Evolutionary conservation across 192 early-diverging fungal species (phyloP).

Genomic region (Funneliformis mosseae): DNA sequence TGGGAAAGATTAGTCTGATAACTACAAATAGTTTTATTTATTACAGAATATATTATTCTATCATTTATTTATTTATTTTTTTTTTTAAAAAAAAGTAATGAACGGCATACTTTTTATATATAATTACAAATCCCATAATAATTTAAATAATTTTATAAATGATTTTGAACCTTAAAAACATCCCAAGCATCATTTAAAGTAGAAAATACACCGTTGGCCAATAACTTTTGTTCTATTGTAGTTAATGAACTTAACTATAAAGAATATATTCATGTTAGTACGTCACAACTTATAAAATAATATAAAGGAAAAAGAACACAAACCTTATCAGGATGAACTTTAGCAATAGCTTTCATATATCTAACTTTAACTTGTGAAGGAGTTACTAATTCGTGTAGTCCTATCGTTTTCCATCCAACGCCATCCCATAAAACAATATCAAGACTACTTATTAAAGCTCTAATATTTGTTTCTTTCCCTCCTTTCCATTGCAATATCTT

Average conservation of each 20-base stretch:
- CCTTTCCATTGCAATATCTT: constrained; percentile 75
- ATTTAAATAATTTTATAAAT: constrained; percentile 41
- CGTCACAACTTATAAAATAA: background rate
- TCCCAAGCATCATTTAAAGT: constrained; percentile 96
- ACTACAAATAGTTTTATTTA: too few relatives aligned
- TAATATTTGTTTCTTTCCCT: constrained; percentile 89
- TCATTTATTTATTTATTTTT: too few relatives aligned
- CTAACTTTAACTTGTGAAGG: constrained; percentile 85
- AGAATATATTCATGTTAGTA: constrained; percentile 2
- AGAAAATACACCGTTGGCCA: constrained; percentile 88
- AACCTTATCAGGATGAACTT: constrained; percentile 96
- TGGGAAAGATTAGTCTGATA: too few relatives aligned
- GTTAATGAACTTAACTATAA: constrained; percentile 51
- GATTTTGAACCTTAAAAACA: constrained; percentile 83
- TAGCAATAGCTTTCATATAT: constrained; percentile 92
- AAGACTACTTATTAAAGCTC: constrained; percentile 83
- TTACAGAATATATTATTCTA: too few relatives aligned
- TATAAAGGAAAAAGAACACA: background rate
- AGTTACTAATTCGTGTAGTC: constrained; percentile 84
- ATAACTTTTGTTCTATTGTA: constrained; percentile 81
- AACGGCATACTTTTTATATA: too few relatives aligned
- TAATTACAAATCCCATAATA: too few relatives aligned
- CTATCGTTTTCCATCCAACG: constrained; percentile 71
- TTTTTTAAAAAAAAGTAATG: too few relatives aligned
- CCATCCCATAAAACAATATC: constrained; percentile 79